A percentile compares a stretch with the other conserved stretches of the same genome.
phyloP scores from a whole-genome alignment of 768 basidiomycete species.

The Hygrophorus pudorinus region DNA sequence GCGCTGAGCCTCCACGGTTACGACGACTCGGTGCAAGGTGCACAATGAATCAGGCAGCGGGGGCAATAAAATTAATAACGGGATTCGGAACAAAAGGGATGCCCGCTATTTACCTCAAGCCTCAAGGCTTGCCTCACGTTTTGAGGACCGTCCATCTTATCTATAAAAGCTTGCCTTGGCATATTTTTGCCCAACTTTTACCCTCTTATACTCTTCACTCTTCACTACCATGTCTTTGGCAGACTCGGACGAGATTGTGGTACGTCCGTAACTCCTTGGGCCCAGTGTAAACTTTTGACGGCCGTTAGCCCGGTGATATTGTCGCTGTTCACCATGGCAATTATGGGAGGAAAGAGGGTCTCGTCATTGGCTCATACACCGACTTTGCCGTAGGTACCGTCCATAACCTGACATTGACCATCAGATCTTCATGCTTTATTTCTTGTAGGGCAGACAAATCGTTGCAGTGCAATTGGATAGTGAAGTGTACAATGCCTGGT shows the following conservation, averaged over 20 bases:
- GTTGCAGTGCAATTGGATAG: constrained; percentile 74
- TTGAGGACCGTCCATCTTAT: constrained; percentile 24
- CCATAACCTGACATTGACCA: not conserved
- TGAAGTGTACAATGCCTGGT: constrained; percentile 65
- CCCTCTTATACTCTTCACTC: constrained; percentile 3
- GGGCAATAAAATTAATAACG: too few species aligned
- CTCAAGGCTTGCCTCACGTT: constrained; percentile 45
- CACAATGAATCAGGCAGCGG: too few species aligned
- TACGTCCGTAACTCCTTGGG: not conserved
- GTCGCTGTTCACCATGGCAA: constrained; percentile 62
- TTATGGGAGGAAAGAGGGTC: constrained; percentile 63
- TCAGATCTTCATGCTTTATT: not conserved
- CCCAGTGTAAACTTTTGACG: not conserved
- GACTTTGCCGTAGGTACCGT: constrained; percentile 51
- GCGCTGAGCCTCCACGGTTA: too few species aligned
- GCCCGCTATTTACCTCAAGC: constrained; percentile 22
- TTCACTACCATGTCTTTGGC: constrained; percentile 22
- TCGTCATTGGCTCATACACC: constrained; percentile 66
- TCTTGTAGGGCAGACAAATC: constrained; percentile 63
- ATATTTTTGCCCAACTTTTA: constrained; percentile 14
- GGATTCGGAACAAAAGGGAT: too few species aligned
- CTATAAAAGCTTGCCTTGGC: constrained; percentile 35
- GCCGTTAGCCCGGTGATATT: constrained; percentile 63
- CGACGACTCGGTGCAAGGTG: too few species aligned
- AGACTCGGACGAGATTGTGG: constrained; percentile 29